Evolutionary conservation across 768 basidiomycete genomes (phyloP).

Genomic region (Xerocomellus dryophilus): DNA sequence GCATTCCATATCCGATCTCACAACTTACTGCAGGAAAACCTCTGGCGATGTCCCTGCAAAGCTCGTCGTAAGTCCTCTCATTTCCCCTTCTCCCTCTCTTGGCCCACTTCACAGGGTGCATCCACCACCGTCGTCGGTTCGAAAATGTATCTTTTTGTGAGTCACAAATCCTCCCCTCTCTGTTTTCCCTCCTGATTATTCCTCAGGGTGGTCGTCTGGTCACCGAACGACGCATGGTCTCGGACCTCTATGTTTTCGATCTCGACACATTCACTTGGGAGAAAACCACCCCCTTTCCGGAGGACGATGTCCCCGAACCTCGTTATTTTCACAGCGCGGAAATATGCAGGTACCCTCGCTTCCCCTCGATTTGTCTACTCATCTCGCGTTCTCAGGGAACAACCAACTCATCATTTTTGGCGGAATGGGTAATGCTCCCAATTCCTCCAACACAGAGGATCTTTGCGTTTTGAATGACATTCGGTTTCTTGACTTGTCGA

Average conservation of each 20-base stretch:
- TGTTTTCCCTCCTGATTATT: not conserved
- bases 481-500: conserved; percentile 77
- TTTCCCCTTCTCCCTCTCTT: not conserved
- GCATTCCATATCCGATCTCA: conserved; percentile 89
- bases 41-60: conserved; percentile 85
- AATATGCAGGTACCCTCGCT: conserved; percentile 49
- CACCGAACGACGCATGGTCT: conserved; percentile 81
- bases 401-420: conserved; percentile 91
- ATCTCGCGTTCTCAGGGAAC: conserved; percentile 52
- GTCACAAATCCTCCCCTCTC: conserved; percentile 20
- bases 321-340: conserved; percentile 97
- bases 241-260: conserved; percentile 89
- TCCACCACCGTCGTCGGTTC: conserved; percentile 88
- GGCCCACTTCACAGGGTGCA: conserved; percentile 57
- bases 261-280: conserved; percentile 80
- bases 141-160: conserved; percentile 86
- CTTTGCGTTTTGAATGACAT: conserved; percentile 92
- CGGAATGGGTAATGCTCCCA: conserved; percentile 84
- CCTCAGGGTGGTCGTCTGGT: conserved; percentile 82
- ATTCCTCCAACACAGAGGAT: conserved; percentile 69
- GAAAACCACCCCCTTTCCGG: conserved; percentile 53
- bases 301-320: conserved; percentile 72
- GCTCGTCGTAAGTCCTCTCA: conserved; percentile 65
- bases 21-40: conserved; percentile 80
- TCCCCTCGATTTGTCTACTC: conserved; percentile 5